These are phyloP conservation scores for Knufia fluminis DNA, from an alignment of 2,329 filamentous ascomycete species.

Conservation along the genomic window DNA sequence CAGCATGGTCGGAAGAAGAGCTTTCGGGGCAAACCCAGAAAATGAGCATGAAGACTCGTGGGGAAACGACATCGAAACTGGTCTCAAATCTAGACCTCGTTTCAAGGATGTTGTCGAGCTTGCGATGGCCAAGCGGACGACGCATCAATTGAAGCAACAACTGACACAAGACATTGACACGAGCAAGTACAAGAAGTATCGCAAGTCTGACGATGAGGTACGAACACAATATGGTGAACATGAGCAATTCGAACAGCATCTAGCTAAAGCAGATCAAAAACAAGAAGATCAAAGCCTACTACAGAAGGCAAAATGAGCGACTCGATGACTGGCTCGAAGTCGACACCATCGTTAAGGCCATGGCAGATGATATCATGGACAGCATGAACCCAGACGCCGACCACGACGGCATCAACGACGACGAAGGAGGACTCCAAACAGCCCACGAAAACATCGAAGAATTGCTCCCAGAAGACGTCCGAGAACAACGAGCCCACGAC, in stretches of 20 bases:
- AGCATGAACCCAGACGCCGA: conserved; percentile 51
- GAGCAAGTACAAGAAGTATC: conserved; percentile 39
- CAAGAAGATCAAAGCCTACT: conserved; percentile 46
- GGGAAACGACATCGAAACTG: conserved; percentile 22
- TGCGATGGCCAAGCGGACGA: conserved; percentile 37
- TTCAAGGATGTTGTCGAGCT: conserved; percentile 42
- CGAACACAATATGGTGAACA: neutral
- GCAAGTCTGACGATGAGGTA: conserved; percentile 45
- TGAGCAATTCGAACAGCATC: conserved; percentile 1
- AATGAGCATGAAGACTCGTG: conserved; percentile 6
- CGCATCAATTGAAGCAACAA: conserved; percentile 41
- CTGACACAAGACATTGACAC: conserved; percentile 40
- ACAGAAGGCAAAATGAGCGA: conserved; percentile 45
- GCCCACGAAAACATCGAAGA: conserved; percentile 44
- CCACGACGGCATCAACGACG: conserved; percentile 46
- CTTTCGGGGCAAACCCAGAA: conserved; percentile 1
- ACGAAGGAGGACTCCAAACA: conserved; percentile 41
- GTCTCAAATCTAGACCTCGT: conserved; percentile 17
- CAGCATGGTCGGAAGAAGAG: conserved; percentile 10
- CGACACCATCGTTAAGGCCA: conserved; percentile 46
- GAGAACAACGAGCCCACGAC: conserved; percentile 38
- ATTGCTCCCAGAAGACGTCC: conserved; percentile 48
- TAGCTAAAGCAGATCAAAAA: conserved; percentile 40
- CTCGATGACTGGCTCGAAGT: conserved; percentile 52
- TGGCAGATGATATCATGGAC: conserved; percentile 52